phyloP scores from a whole-genome alignment of 2,329 filamentous ascomycete genomes.

The Trichoderma afroharzianum region DNA sequence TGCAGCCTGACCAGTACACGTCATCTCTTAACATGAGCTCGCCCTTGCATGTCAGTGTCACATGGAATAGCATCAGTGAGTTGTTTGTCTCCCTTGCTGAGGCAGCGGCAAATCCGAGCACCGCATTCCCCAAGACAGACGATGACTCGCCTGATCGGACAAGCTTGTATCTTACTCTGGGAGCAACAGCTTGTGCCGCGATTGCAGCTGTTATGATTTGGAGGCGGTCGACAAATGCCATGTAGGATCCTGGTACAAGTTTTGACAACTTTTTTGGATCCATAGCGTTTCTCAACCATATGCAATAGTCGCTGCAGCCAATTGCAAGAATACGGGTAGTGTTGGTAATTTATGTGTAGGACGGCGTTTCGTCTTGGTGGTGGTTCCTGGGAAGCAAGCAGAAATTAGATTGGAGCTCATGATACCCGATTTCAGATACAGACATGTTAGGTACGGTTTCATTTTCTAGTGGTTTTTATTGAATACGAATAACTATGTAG shows the following conservation, averaged over 20 bases:
- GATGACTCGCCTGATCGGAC: slow-evolving; percentile 82
- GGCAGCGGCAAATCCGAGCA: slow-evolving; percentile 83
- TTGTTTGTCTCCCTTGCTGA: slow-evolving; percentile 90
- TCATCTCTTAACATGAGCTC: slow-evolving; percentile 80
- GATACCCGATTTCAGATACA: slow-evolving; percentile 10
- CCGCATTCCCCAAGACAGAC: slow-evolving; percentile 83
- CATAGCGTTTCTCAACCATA: not conserved
- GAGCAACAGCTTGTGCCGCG: slow-evolving; percentile 64
- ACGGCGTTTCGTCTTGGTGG: not conserved
- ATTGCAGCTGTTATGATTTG: slow-evolving; percentile 64
- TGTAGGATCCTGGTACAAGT: slow-evolving; percentile 20
- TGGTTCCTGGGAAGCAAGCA: not conserved
- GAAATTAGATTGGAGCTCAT: slow-evolving; percentile 8
- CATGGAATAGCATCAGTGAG: slow-evolving; percentile 90
- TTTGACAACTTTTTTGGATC: not conserved
- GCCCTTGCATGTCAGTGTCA: slow-evolving; percentile 90
- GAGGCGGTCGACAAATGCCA: slow-evolving; percentile 52
- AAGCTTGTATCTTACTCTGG: slow-evolving; percentile 79
- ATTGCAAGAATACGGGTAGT: not conserved
- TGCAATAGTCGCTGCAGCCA: not conserved
- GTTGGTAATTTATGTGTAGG: not conserved
- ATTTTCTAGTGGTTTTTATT: not conserved
- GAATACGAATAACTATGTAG: not conserved
- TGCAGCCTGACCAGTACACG: slow-evolving; percentile 91
- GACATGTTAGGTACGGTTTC: not conserved